phyloP scores from a whole-genome alignment of 768 basidiomycete genomes.

The Naganishia friedmannii region DNA sequence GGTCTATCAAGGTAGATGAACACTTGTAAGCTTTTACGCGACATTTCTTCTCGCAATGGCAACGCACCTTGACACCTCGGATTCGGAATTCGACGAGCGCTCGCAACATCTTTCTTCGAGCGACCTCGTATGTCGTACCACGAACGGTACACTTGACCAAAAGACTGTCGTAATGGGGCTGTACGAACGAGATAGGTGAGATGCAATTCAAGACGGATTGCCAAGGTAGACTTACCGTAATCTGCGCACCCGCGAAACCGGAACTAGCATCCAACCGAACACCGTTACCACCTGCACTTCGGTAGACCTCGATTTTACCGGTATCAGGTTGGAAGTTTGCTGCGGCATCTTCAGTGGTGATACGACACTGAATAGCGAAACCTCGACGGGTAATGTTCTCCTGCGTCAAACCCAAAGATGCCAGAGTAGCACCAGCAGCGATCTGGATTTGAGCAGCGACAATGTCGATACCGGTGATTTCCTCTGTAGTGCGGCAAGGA shows the following conservation, averaged over 20 bases:
- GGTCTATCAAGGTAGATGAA: constrained; percentile 59
- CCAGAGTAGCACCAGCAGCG: constrained; percentile 93
- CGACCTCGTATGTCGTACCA: constrained; percentile 97
- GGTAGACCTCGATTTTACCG: constrained; percentile 98
- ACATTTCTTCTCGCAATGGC: constrained; percentile 29
- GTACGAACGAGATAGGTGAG: constrained; percentile 7
- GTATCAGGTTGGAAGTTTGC: constrained; percentile 93
- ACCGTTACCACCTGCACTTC: constrained; percentile 96
- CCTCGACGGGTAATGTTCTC: constrained; percentile 94
- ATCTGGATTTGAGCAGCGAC: constrained; percentile 99
- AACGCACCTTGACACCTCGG: constrained; percentile 81
- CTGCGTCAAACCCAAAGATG: constrained; percentile 91
- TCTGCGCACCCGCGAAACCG: constrained; percentile 97
- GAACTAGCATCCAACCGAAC: constrained; percentile 94
- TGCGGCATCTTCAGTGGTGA: constrained; percentile 97
- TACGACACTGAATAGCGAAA: constrained; percentile 95
- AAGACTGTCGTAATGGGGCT: constrained; percentile 98
- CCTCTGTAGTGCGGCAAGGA: constrained; percentile 62
- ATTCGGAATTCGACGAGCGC: constrained; percentile 99
- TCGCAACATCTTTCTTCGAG: constrained; percentile 96
- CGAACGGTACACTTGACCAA: constrained; percentile 93
- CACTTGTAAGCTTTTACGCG: neutral
- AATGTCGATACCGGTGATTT: constrained; percentile 98
- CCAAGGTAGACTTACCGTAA: constrained; percentile 65
- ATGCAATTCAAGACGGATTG: neutral